phyloP scores from a whole-genome alignment of 768 basidiomycete genomes.

The Lactarius sp. region DNA sequence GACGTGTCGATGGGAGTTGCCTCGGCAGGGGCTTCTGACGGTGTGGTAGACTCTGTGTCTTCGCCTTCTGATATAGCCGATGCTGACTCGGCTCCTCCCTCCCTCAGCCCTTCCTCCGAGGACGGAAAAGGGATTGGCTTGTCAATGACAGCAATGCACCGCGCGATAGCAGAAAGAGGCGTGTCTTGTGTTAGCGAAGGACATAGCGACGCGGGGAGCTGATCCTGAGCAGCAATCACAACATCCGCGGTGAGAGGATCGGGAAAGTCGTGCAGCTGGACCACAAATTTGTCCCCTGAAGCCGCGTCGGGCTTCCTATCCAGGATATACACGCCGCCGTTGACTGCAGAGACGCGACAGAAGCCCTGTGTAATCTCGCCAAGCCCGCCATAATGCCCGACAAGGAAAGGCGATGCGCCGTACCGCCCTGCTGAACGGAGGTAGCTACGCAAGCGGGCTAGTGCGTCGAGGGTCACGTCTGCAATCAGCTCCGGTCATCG shows the following conservation, averaged over 20 bases:
- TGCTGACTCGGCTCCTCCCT: conserved; percentile 25
- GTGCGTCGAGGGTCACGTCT: conserved; percentile 65
- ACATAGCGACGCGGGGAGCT: conserved; percentile 19
- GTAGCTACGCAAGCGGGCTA: conserved; percentile 68
- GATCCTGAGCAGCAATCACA: conserved; percentile 47
- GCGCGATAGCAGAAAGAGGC: conserved; percentile 33
- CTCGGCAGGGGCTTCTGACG: neutral
- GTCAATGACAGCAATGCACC: conserved; percentile 50
- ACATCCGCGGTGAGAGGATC: conserved; percentile 52
- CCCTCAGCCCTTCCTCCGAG: conserved; percentile 28
- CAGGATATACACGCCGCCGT: conserved; percentile 68
- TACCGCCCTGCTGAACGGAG: conserved; percentile 80
- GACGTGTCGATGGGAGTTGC: conserved; percentile 49
- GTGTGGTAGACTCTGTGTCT: neutral
- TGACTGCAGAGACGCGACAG: conserved; percentile 80
- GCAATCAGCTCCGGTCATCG: conserved; percentile 15
- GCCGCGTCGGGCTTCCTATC: conserved; percentile 41
- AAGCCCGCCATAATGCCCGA: conserved; percentile 92
- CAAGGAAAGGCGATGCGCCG: conserved; percentile 80
- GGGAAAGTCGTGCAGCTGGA: conserved; percentile 56
- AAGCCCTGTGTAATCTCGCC: conserved; percentile 94
- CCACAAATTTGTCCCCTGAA: conserved; percentile 33
- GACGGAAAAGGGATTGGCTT: conserved; percentile 34
- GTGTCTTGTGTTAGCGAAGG: neutral
- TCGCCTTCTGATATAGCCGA: conserved; percentile 14